Percentiles rank a stretch among this genome's conserved stretches.
These are phyloP conservation scores for Cladosporium sp. DNA, from an alignment of 2,329 filamentous ascomycete species.

Conservation along the genomic window DNA sequence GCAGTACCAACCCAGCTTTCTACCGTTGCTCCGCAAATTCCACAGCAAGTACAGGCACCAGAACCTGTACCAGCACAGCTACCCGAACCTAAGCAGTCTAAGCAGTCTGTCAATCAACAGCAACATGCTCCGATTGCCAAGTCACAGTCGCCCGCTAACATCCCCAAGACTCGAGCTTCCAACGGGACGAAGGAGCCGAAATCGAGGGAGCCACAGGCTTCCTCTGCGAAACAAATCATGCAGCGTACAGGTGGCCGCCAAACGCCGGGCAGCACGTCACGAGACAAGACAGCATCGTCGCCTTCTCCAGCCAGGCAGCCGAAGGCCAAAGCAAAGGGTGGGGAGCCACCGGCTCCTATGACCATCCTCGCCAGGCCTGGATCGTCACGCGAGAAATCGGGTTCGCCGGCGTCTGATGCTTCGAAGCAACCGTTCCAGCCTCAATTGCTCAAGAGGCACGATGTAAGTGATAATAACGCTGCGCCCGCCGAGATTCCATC, in stretches of 20 bases:
- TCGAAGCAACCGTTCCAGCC: constrained; percentile 23
- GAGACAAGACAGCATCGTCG: constrained; percentile 2
- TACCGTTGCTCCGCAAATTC: constrained; percentile 5
- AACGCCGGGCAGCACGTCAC: background rate
- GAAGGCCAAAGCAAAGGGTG: background rate
- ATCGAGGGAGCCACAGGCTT: background rate
- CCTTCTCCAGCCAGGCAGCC: constrained; percentile 7
- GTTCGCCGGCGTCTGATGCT: constrained; percentile 19
- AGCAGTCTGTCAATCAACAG: constrained; percentile 1
- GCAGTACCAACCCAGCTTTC: constrained; percentile 2
- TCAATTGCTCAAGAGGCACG: constrained; percentile 28
- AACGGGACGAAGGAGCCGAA: constrained; percentile 1
- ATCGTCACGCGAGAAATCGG: constrained; percentile 13
- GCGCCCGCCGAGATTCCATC: background rate
- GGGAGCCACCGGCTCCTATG: constrained; percentile 1
- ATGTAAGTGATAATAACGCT: constrained; percentile 16
- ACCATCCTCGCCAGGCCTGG: constrained; percentile 27
- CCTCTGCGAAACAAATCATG: constrained; percentile 11
- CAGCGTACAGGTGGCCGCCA: constrained; percentile 2
- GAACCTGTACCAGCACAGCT: background rate
- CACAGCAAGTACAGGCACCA: background rate
- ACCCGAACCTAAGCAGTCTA: background rate
- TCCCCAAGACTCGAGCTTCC: background rate
- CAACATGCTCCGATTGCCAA: background rate
- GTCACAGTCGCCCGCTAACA: background rate